Percentiles rank a stretch among this genome's conserved stretches.
These are phyloP conservation scores for Cytidiella melzeri DNA, from an alignment of 768 basidiomycete species.

Conservation along the genomic window DNA sequence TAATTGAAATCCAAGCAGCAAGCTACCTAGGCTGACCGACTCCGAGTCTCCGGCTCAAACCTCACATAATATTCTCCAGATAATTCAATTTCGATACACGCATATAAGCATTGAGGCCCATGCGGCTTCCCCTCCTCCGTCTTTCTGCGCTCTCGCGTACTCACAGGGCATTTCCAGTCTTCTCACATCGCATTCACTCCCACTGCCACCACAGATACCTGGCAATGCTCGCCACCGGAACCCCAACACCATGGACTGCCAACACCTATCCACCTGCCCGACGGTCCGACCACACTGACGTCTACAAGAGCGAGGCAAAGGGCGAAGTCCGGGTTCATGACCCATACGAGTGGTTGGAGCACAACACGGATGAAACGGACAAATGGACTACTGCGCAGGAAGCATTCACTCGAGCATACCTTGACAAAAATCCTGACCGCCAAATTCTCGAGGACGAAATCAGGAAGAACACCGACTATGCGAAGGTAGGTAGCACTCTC, in stretches of 20 bases:
- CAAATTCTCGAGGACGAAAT: slow-evolving; percentile 54
- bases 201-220: neutral
- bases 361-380: slow-evolving; percentile 55
- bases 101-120: neutral
- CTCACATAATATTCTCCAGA: no score
- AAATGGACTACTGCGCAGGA: slow-evolving; percentile 60
- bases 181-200: neutral
- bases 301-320: slow-evolving; percentile 58
- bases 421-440: slow-evolving; percentile 59
- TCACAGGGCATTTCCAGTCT: neutral
- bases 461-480: slow-evolving; percentile 45
- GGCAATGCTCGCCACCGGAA: neutral
- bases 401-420: slow-evolving; percentile 47
- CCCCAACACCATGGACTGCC: slow-evolving; percentile 40
- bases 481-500: slow-evolving; percentile 34
- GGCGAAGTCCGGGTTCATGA: slow-evolving; percentile 60
- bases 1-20: no score
- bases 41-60: no score
- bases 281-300: slow-evolving; percentile 60
- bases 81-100: no score
- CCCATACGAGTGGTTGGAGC: slow-evolving; percentile 74
- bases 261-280: slow-evolving; percentile 59
- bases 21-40: no score
- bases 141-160: neutral
- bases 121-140: neutral